Evolutionary conservation across 257 asterid species (phyloP).

Genomic region (Ligustrum vulgare): DNA sequence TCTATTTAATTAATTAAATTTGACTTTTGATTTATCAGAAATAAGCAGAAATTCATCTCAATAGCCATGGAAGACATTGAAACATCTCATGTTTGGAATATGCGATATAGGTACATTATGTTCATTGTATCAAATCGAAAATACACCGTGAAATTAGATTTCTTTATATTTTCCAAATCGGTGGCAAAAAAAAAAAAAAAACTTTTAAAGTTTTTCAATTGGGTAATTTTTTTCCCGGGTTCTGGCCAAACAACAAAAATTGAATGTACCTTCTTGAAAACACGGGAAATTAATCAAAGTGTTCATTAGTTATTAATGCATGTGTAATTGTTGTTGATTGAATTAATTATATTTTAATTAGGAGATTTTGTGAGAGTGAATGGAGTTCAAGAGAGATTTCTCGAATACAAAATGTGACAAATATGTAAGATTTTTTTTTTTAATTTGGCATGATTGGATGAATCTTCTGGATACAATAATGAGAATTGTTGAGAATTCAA

Average conservation of each 20-base stretch:
- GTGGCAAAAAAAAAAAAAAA: too few relatives aligned
- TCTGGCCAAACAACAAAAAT: slow-evolving; percentile 89
- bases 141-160: neutral
- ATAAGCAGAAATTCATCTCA: slow-evolving; percentile 86
- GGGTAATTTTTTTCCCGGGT: slow-evolving; percentile 34
- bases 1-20: neutral
- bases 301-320: neutral
- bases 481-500: too few relatives aligned
- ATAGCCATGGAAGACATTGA: slow-evolving; percentile 92
- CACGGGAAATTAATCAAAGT: slow-evolving; percentile 44
- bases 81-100: slow-evolving; percentile 75
- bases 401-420: slow-evolving; percentile 70
- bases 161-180: too few relatives aligned
- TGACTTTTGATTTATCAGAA: slow-evolving; percentile 43
- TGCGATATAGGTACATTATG: slow-evolving; percentile 69
- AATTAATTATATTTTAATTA: neutral
- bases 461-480: too few relatives aligned
- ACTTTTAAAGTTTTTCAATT: neutral
- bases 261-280: slow-evolving; percentile 94
- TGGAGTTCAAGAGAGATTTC: slow-evolving; percentile 68
- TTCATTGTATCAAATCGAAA: neutral
- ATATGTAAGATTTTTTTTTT: slow-evolving; percentile 51
- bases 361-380: slow-evolving; percentile 66
- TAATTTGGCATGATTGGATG: too few relatives aligned
- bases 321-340: neutral